Conservation (phyloP, 2,329 filamentous ascomycete species). For the Graphiopsis chlorocephala region DNA sequence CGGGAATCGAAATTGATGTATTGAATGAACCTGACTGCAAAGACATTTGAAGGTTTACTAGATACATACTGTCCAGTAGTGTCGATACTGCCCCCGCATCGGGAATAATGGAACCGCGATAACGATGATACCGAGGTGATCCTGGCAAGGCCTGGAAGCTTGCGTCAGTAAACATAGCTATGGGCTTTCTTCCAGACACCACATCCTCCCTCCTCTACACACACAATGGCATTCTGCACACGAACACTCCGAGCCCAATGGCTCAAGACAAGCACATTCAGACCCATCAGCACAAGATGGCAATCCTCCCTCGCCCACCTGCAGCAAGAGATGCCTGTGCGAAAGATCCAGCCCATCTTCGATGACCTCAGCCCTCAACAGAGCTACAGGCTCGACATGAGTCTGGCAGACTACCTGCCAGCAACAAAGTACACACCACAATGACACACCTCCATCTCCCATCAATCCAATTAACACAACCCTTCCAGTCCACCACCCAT, state of each 20-base stretch:
- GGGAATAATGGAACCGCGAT: neutral
- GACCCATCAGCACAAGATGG: conserved; percentile 22
- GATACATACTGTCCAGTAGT: neutral
- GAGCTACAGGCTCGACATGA: conserved; percentile 63
- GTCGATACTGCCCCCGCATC: neutral
- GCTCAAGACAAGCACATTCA: conserved; percentile 17
- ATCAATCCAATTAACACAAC: conserved; percentile 21
- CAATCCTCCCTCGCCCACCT: conserved; percentile 40
- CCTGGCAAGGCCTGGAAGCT: too few relatives aligned
- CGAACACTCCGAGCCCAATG: conserved; percentile 23
- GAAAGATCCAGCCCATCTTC: conserved; percentile 49
- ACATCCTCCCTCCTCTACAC: neutral
- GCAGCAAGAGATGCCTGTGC: conserved; percentile 46
- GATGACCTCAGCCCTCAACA: conserved; percentile 61
- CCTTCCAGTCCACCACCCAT: conserved; percentile 25
- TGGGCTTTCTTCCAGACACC: neutral
- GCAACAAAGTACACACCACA: conserved; percentile 20
- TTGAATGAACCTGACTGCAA: neutral
- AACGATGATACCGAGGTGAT: neutral
- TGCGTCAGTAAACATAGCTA: neutral
- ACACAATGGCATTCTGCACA: conserved; percentile 19
- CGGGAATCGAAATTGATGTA: neutral
- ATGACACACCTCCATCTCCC: conserved; percentile 18
- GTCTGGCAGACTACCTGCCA: conserved; percentile 58
- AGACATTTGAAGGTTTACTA: neutral